Evolutionary conservation across 1,284 basidiomycete species (phyloP).

Genomic region (Pisolithus thermaeus): DNA sequence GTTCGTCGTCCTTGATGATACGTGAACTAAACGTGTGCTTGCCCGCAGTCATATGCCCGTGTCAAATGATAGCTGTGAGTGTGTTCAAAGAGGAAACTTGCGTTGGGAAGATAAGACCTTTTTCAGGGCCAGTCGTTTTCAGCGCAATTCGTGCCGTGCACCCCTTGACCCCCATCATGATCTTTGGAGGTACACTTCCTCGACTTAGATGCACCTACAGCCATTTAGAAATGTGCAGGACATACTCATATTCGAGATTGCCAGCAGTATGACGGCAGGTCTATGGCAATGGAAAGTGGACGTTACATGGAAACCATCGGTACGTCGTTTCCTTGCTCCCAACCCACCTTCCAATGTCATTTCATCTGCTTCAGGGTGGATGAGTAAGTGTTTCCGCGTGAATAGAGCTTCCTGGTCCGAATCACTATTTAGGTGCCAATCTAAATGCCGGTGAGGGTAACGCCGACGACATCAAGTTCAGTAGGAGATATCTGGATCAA

Average conservation of each 20-base stretch:
- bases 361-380: conserved; percentile 36
- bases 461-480: conserved; percentile 48
- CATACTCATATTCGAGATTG: conserved; percentile 77
- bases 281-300: conserved; percentile 70
- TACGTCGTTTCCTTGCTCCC: conserved; percentile 15
- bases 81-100: not conserved
- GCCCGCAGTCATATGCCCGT: conserved; percentile 64
- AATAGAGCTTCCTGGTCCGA: not conserved
- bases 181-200: conserved; percentile 56
- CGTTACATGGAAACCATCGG: conserved; percentile 85
- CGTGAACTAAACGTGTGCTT: not conserved
- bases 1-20: conserved; percentile 15
- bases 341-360: not conserved
- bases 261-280: conserved; percentile 49
- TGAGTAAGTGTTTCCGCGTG: conserved; percentile 34
- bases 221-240: conserved; percentile 29
- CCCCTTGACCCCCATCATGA: conserved; percentile 67
- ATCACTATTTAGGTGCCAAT: conserved; percentile 36
- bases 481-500: conserved; percentile 63
- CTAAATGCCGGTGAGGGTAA: conserved; percentile 34
- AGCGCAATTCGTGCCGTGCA: conserved; percentile 70
- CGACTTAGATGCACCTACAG: not conserved
- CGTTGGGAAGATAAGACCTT: conserved; percentile 1
- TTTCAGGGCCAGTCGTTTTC: conserved; percentile 63
- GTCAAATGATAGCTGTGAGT: conserved; percentile 52